Base-by-base conservation (phyloP, 108 stramenopile genomes). In the Mediolabrus comicus region DNA sequence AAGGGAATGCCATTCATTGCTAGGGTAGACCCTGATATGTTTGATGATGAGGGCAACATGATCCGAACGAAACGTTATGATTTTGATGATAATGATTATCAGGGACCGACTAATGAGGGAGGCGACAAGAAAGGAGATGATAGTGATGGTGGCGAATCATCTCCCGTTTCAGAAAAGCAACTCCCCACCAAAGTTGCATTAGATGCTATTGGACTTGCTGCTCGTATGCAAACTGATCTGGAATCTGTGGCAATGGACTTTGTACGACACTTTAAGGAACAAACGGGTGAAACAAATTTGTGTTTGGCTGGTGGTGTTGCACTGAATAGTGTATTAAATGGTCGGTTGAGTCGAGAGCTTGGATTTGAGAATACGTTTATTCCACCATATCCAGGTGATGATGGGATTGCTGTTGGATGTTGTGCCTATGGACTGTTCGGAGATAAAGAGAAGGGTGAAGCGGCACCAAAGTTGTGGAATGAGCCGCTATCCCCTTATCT, bases 241-340 rank as follows among this genome's bases (percentile, higher is more conserved):
- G 97, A 98, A 83, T 56, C 71, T 16, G 92, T 94, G 16, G 69
- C 67, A 3, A 74, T 95, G 72, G 93, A 92, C 62, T 95, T 94
- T 78, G 90, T 97, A 22, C 62, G 60, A 29, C 82, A 90, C 65
- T 90, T 92, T 38, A 89, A 91, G 65, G 72, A 92, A 49, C 39
- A 74, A 62, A 96, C 94, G 4, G 94, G 92, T 2, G 79, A 91
- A 67, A 71, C 58, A 4, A 97, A 96, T 72, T 53, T 97, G 49
- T 93, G 93, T 58, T 66, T 98, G 53, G 86, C 94, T 9, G 97
- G 97, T n/a, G 96, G 97, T 9, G 98, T 98, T 9, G 96, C 87
- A 3, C 67, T 97, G 7, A 97, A 98, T 69, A 92, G 92, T 28
- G 97, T 97, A 24, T 77, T 97, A 54, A 97, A 97, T 71, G 96